Base-by-base conservation (phyloP, 176 grass and related monocot genomes). In the Avena sativa region DNA sequence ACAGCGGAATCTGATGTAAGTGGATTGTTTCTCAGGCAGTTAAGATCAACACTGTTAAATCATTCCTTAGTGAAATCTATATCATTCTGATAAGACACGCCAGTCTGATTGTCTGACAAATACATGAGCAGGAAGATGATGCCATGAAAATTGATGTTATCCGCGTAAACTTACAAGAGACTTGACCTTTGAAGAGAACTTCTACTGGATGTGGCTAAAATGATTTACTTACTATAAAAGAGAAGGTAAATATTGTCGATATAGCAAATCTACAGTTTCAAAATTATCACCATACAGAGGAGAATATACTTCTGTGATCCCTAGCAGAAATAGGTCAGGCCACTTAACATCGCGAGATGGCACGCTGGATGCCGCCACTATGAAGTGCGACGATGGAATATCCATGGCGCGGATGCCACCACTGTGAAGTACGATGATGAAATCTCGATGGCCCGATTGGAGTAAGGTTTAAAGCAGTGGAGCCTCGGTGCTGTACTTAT, bases 151-250 rank as follows among this genome's bases (percentile, higher is more conserved):
- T 20, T 47, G 69, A 47, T 4, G 19, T 46, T 72, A 23, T 48
- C 70, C 9, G 19, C 40, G 38, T 46, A 23, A 21, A 73, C 40
- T 47, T 73, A n/a, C 69, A 48, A 12, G 43, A 23, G 20, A 48
- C 38, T 73, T 73, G 10, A 21, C 19, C 40, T 73, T 13, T 11
- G 40, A 48, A 47, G 70, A 47, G 19, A 72, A 72, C 43, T 72
- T 72, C 40, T 72, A 34, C 30, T 17, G 47, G 2, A 51, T 76
- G n/a, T n/a, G 32, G 50, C 51, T 57, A 78, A 78, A 78, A 55
- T 15, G 26, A 50, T 26, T 73, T 14, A 28, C 28, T 73, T 14
- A 28, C 28, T 28, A 71, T 71, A 44, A 51, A 52, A 64, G 19
- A 75, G 72, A 19, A 47, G 69, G 49, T 53, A 76, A 32, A 36